Evolutionary conservation across 768 basidiomycete species (phyloP), one percentile per base, ranked within the genome.

Genomic region (Pleurotus eryngii): DNA sequence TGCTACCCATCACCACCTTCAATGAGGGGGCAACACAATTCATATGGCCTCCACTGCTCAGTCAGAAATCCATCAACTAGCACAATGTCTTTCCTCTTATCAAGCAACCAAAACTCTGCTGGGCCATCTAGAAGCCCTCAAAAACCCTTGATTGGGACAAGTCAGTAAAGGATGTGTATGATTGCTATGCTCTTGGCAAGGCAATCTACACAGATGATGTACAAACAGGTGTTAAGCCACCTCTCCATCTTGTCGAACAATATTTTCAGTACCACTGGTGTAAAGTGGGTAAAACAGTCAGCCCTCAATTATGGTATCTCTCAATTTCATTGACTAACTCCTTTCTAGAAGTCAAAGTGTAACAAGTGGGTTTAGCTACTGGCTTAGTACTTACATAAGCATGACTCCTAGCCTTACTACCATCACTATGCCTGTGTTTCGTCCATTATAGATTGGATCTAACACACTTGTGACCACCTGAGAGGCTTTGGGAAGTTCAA

Each of bases 201-300:
- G 24, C 49, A 6, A 62, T 65, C 5, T 60, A 57, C 14, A 46
- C 66, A 45, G 54, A 35, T 1, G 62, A 62, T 6, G 40, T 43
- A 20, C 64, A 67, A 43, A 65, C 63, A 1, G 65, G 69, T 3
- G 30, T 64, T 39, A 65, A 69, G 37, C 70, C 65, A 11, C 69
- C 68, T 1, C 56, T 72, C 26, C 60, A 59, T 11, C 17, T 61
- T 0, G 62, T 69, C 11, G 67, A 70, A 42, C 37, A 60, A 20
- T 49, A 59, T 15, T 67, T 69, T 35, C 56, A 63, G 26, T 48
- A 56, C 3, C 35, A 35, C 11, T 67, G 68, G 63, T 54, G 59
- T 14, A 35, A 14, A 5, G 57, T 54, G 26, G 55, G 51, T 18
- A 87, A 68, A 73, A 87, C 14, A 83, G 90, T 70, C 63, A 71